These are phyloP conservation scores for Magnaporthiopsis rhizophila DNA, from an alignment of 2,329 filamentous ascomycete species.

Conservation along the genomic window DNA sequence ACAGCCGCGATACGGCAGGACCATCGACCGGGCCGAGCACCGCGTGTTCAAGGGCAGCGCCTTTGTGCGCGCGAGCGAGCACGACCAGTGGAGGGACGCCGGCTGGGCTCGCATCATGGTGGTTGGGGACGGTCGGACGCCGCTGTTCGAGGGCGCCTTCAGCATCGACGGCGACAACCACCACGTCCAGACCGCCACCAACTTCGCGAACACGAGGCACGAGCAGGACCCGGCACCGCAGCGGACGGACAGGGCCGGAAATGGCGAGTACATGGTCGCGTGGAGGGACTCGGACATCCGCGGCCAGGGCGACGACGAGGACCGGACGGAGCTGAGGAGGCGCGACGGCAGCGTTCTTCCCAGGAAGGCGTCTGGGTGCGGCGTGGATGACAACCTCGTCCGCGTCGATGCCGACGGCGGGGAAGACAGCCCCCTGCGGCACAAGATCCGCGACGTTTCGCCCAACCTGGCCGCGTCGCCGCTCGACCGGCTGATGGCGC, in stretches of 20 bases:
- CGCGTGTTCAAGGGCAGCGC: constrained; percentile 77
- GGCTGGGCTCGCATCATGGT: constrained; percentile 84
- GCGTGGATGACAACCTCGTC: constrained; percentile 30
- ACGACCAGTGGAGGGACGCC: constrained; percentile 64
- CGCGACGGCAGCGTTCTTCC: constrained; percentile 29
- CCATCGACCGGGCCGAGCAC: constrained; percentile 64
- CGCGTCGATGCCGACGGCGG: constrained; percentile 45
- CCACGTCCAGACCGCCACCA: constrained; percentile 69
- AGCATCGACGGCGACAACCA: constrained; percentile 74
- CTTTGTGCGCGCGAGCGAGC: constrained; percentile 53
- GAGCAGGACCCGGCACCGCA: constrained; percentile 60
- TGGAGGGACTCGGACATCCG: constrained; percentile 85
- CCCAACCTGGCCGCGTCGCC: constrained; percentile 1
- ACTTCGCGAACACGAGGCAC: constrained; percentile 66
- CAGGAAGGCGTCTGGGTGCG: constrained; percentile 17
- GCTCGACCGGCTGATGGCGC: constrained; percentile 8
- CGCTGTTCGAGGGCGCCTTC: constrained; percentile 87
- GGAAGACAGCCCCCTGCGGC: constrained; percentile 50
- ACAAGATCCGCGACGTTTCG: constrained; percentile 1
- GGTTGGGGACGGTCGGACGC: constrained; percentile 65
- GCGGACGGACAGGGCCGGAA: constrained; percentile 28
- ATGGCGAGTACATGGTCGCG: constrained; percentile 74
- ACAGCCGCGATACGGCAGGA: constrained; percentile 47
- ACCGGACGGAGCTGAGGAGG: constrained; percentile 20
- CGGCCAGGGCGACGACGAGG: constrained; percentile 41